Conservation (phyloP, 345 rosid species). For the Gossypium australe region DNA sequence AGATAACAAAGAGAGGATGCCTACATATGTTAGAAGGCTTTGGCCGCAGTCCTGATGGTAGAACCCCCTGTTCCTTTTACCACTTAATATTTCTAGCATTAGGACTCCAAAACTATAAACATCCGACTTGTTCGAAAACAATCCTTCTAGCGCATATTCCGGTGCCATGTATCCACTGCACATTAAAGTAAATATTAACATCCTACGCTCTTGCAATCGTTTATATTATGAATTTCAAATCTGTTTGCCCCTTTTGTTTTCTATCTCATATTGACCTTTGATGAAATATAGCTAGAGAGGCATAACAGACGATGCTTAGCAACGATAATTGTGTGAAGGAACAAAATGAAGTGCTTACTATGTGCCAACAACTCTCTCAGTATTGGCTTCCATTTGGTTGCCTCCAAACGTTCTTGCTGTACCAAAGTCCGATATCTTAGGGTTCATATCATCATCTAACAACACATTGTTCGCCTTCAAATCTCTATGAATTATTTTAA, state of each 20-base stretch:
- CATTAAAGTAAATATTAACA: not conserved
- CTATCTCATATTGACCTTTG: not conserved
- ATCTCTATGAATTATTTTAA: slow-evolving; percentile 47
- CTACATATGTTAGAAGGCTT: slow-evolving; percentile 38
- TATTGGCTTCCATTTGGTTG: slow-evolving; percentile 44
- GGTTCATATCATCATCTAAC: slow-evolving; percentile 42
- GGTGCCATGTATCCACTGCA: slow-evolving; percentile 58
- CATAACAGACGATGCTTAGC: not conserved
- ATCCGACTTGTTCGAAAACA: slow-evolving; percentile 43
- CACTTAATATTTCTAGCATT: slow-evolving; percentile 37
- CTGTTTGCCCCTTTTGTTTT: too few relatives aligned
- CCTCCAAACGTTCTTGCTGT: slow-evolving; percentile 50
- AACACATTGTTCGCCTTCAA: slow-evolving; percentile 46
- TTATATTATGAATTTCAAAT: not conserved
- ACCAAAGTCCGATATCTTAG: slow-evolving; percentile 55
- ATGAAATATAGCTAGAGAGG: not conserved
- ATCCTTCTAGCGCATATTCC: slow-evolving; percentile 42
- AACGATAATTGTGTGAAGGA: not conserved
- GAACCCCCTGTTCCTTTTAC: slow-evolving; percentile 36
- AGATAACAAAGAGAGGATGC: not conserved
- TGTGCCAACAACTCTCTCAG: slow-evolving; percentile 51
- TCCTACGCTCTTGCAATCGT: not conserved
- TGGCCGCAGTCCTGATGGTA: slow-evolving; percentile 19
- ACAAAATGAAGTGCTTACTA: slow-evolving; percentile 25
- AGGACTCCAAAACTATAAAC: slow-evolving; percentile 44